Evolutionary conservation across 169 alveolate genomes (phyloP), one percentile per base, ranked within the genome.

Genomic region (Babesia ovis): DNA sequence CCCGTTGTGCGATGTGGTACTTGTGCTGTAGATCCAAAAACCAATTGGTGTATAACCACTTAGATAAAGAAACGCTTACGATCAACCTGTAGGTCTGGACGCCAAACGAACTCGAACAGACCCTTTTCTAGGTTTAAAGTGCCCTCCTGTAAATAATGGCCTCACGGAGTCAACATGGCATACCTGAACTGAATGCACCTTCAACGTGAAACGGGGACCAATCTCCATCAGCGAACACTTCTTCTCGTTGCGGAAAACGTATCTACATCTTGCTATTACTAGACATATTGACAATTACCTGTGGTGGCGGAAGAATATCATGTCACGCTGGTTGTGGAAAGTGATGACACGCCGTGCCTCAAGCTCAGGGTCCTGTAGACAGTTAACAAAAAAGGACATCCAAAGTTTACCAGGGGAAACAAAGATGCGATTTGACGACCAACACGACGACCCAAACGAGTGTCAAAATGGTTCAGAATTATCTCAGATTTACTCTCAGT

Each of bases 141-240:
- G 41, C 97, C 97, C 79, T 91, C 95, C 93, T 89, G 53, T 53
- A 20, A 27, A 6, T 25, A 56, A 29, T 41, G 25, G 39, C 11
- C 9, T 1, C 50, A 29, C 16, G 29, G 53, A 55, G 29, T 48
- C 37, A 41, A 48, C 50, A 22, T 14, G 8, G 46, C 95, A 94
- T 70, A 92, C 93, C 91, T 97, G 97, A 31, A 98, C 89, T 82
- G 94, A 93, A 67, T 92, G 90, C 51, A 97, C 85, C 89, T 97
- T 96, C 82, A 98, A 85, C 53, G 99, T 96, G 84, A 98, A 96
- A 56, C 99, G 92, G 11, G 99, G 99, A 0, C 99, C 99, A 29
- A 98, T 95, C 89, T 98, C 99, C 85, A 94, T 95, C 70, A 98
- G 85, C 53, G 93, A 92, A 20, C 96, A 98, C 84, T 95, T 91